Base-by-base conservation (phyloP, 192 early-diverging fungal species). In the Helicostylum pulchrum region DNA sequence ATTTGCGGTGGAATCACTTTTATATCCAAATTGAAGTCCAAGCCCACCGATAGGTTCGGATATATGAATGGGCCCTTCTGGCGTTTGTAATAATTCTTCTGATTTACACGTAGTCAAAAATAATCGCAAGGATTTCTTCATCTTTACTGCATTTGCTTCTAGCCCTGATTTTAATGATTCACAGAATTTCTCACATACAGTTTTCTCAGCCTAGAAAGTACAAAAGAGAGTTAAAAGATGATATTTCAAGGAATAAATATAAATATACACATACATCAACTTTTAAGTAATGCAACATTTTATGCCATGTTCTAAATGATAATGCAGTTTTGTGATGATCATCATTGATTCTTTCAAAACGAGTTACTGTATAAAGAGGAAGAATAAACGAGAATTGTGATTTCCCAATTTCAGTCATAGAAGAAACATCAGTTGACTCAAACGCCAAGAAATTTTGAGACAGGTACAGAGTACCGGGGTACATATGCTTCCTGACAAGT, bases 361-460 rank as follows among this genome's bases (percentile, higher is more conserved):
- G 82, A 44, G 89, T 89, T 50, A 99, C 86, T 3, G 93, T 93
- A 67, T 85, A 95, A 57, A 96, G 87, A 31, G 94, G 97, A 12
- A 98, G 67, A 0, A 87, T 85, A 48, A 99, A 73, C 23, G 85
- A 84, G 59, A 88, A 90, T 21, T 89, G 85, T 20, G 66, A 39
- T 11, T 57, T 61, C 39, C 67, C 53, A 3, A 60, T 50, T n/a
- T 64, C 65, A 11, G 62, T 30, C 21, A 39, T 86, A 44, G 60
- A 53, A 17, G 39, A 85, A 75, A 81, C 75, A 30, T 87, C 84
- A 1, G 57, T 70, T 26, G 92, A 91, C 30, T 82, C 71, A 72
- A 92, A 99, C 57, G 88, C 88, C 9, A 98, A 71, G 65, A 91
- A 99, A 3, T 89, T 84, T 54, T 90, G 85, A 12, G 96, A 98